Percentiles rank a stretch among this genome's conserved stretches.
phyloP scores from a whole-genome alignment of 345 rosid species.

The Stellera chamaejasme region DNA sequence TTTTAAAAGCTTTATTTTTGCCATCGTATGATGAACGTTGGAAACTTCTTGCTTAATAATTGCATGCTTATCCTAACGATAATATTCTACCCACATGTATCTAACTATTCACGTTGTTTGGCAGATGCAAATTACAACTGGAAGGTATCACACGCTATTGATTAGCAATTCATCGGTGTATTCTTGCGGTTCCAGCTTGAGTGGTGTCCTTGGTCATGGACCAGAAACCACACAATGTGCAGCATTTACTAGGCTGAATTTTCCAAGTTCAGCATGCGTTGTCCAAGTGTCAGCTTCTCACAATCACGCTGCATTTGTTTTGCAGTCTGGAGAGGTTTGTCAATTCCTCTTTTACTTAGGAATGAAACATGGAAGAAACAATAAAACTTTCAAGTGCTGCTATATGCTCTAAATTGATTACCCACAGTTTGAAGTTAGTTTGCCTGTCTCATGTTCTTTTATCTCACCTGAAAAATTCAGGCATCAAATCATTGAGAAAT shows the following conservation, averaged over 20 bases:
- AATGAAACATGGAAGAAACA: no score
- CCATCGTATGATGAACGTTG: background rate
- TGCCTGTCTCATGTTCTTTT: no score
- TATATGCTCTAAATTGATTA: no score
- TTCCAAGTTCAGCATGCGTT: conserved; percentile 52
- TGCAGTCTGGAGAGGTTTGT: conserved; percentile 88
- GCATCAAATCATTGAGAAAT: no score
- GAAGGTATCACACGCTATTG: conserved; percentile 83
- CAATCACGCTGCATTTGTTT: conserved; percentile 81
- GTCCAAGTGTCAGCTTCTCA: conserved; percentile 89
- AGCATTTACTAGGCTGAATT: conserved; percentile 62
- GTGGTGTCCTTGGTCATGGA: conserved; percentile 93
- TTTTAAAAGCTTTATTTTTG: background rate
- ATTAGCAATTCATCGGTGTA: conserved; percentile 77
- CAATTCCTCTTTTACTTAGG: background rate
- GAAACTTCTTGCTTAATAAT: background rate
- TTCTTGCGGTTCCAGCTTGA: conserved; percentile 87
- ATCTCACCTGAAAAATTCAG: no score
- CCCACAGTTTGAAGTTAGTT: no score
- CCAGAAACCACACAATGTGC: conserved; percentile 89
- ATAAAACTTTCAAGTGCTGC: no score
- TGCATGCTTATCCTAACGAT: background rate
- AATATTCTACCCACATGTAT: background rate
- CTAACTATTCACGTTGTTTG: conserved; percentile 15
- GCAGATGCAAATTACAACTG: conserved; percentile 96